These are phyloP conservation scores for Paspalum vaginatum DNA, from an alignment of 176 grass and related monocot genomes.

Conservation along the genomic window DNA sequence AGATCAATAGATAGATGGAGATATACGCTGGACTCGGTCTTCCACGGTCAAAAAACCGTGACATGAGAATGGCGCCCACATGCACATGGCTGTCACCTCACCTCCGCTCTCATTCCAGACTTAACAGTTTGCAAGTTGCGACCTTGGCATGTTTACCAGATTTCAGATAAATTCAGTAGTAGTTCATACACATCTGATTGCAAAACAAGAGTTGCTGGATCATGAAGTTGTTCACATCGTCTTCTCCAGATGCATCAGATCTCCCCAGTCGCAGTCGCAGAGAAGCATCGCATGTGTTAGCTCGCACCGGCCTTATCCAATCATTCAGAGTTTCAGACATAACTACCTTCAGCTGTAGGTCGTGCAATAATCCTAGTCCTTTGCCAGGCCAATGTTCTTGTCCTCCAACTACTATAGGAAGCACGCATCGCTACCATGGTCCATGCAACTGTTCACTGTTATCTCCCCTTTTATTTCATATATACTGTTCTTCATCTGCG, in stretches of 20 bases:
- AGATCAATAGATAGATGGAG: no score
- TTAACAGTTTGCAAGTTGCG: background rate
- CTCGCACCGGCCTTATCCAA: slow-evolving; percentile 39
- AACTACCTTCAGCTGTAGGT: background rate
- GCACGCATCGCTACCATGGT: background rate
- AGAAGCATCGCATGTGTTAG: slow-evolving; percentile 49
- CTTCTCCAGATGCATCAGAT: slow-evolving; percentile 30
- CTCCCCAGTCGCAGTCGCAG: slow-evolving; percentile 9
- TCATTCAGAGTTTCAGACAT: slow-evolving; percentile 32
- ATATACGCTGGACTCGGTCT: no score
- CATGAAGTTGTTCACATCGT: background rate
- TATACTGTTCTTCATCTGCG: background rate
- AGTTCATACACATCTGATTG: background rate
- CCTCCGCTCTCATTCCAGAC: no score
- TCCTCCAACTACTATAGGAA: background rate
- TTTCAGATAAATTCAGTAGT: background rate
- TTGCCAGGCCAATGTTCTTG: background rate
- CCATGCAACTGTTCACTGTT: background rate
- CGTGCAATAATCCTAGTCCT: slow-evolving; percentile 14
- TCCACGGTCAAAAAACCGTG: no score
- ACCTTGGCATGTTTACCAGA: background rate
- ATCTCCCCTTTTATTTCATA: no score
- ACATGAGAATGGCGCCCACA: no score
- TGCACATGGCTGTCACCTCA: no score
- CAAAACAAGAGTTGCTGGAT: background rate